A percentile compares a stretch with the other conserved stretches of the same genome.
phyloP scores from a whole-genome alignment of 2,329 filamentous ascomycete genomes.

The Fusarium armeniacum region DNA sequence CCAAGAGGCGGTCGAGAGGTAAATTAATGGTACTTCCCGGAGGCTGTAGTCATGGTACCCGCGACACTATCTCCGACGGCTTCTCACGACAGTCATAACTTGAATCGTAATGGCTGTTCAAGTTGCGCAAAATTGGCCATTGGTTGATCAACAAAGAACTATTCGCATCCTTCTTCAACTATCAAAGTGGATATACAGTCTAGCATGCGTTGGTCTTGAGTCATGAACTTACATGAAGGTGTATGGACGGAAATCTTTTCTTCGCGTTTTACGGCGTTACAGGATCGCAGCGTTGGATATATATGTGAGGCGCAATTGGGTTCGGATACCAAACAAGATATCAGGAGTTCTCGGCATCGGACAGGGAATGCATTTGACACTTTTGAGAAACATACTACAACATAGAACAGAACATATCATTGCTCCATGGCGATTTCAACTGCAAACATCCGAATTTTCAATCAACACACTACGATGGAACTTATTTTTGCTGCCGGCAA shows the following conservation, averaged over 20 bases:
- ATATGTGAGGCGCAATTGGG: background rate
- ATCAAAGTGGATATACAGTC: background rate
- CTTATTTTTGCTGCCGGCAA: background rate
- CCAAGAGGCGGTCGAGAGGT: slow-evolving; percentile 1
- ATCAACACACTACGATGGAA: background rate
- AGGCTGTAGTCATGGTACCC: background rate
- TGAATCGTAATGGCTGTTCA: background rate
- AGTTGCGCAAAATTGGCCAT: background rate
- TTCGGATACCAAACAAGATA: background rate
- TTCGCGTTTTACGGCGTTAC: background rate
- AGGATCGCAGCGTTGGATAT: background rate
- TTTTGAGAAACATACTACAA: background rate
- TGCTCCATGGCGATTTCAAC: accelerated
- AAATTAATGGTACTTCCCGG: background rate
- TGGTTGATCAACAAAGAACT: background rate
- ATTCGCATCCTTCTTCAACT: too few relatives aligned
- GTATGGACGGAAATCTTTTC: background rate
- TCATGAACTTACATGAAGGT: background rate
- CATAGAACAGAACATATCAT: background rate
- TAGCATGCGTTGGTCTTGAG: background rate
- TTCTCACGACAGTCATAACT: background rate
- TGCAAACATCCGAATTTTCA: background rate
- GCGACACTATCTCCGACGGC: background rate
- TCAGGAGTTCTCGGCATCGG: background rate
- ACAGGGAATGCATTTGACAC: background rate